Base-by-base conservation (phyloP, 2,329 filamentous ascomycete genomes). In the Claviceps sp. region DNA sequence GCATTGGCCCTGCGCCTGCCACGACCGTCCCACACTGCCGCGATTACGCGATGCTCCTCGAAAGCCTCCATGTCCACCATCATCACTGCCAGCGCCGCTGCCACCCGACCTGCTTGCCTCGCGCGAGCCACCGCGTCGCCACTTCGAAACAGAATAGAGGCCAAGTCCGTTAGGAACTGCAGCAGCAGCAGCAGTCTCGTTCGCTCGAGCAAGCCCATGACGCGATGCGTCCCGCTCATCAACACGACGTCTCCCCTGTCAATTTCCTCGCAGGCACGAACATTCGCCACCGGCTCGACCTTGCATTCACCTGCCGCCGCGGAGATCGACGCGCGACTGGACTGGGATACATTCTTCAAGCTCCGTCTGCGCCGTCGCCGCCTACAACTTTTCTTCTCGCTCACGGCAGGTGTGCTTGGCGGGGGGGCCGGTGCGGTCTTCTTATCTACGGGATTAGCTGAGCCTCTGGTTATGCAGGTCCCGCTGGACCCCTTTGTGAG, bases 281-380 rank as follows among this genome's bases (percentile, higher is more conserved):
- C 49, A 24, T 9, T 47, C 9, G 18, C 53, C 14, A 9, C 37
- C 38, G 36, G 49, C 16, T 22, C 52, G 14, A 34, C 45, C 2
- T n/a, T 50, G 22, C 34, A 49, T 16, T n/a, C 42, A 11, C 16
- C 54, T 22, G 45, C 51, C 43, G 50, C 55, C 20, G 41, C 38
- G 20, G 45, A 43, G 8, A 24, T 51, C 47, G 47, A 44, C 44
- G 48, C 53, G 14, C 26, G 47, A 8, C 79, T 90, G 43, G 80
- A 89, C 70, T 97, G 91, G 91, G 85, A 96, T 72, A 82, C 81
- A 50, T 97, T 95, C 75, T 95, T 97, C 75, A 81, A 82, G 65
- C 83, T 97, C 54, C 89, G 91, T 63, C 86, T 89, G 61, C 85
- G 83, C 54, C 87, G 91, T 52, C 84, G 91, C 55, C 81, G 87